Evolutionary conservation across 768 basidiomycete genomes (phyloP).

Genomic region (Wakefieldia striispora): DNA sequence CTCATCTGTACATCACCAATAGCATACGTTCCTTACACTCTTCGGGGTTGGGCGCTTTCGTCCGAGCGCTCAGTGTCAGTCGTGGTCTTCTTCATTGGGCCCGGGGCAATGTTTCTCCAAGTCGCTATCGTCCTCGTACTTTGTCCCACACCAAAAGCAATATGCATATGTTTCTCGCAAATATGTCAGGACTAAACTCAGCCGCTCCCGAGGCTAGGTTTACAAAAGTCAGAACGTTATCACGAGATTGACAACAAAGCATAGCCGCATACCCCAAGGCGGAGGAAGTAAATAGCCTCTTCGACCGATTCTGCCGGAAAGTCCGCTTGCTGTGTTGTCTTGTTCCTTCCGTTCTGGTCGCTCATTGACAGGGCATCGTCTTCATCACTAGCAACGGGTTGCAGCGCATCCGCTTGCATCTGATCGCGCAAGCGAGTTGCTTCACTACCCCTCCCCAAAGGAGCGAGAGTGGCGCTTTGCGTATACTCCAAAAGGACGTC

Average conservation of each 20-base stretch:
- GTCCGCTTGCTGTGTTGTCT: slow-evolving; percentile 29
- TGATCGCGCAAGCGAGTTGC: slow-evolving; percentile 59
- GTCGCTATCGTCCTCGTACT: slow-evolving; percentile 61
- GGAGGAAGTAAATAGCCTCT: slow-evolving; percentile 66
- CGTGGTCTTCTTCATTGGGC: slow-evolving; percentile 72
- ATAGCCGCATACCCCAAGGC: slow-evolving; percentile 50
- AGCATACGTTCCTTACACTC: slow-evolving; percentile 19
- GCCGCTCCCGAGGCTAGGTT: slow-evolving; percentile 64
- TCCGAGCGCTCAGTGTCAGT: slow-evolving; percentile 38
- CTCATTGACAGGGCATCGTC: slow-evolving; percentile 29
- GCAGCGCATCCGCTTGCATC: slow-evolving; percentile 74
- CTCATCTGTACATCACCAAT: slow-evolving; percentile 31
- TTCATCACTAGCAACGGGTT: slow-evolving; percentile 39
- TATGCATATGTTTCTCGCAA: slow-evolving; percentile 70
- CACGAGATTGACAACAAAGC: slow-evolving; percentile 1
- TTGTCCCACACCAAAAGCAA: slow-evolving; percentile 88
- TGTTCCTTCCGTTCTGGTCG: slow-evolving; percentile 13
- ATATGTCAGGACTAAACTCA: slow-evolving; percentile 67
- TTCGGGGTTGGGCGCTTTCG: background rate
- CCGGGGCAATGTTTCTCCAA: slow-evolving; percentile 72
- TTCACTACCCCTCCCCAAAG: slow-evolving; percentile 17
- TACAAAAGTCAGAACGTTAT: slow-evolving; percentile 11
- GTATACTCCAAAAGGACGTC: slow-evolving; percentile 51
- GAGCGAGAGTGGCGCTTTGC: slow-evolving; percentile 11
- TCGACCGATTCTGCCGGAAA: slow-evolving; percentile 58